A percentile compares a stretch with the other conserved stretches of the same genome.
These are phyloP conservation scores for Ettlia oleoabundans DNA, from an alignment of 139 green algal species.

Conservation along the genomic window DNA sequence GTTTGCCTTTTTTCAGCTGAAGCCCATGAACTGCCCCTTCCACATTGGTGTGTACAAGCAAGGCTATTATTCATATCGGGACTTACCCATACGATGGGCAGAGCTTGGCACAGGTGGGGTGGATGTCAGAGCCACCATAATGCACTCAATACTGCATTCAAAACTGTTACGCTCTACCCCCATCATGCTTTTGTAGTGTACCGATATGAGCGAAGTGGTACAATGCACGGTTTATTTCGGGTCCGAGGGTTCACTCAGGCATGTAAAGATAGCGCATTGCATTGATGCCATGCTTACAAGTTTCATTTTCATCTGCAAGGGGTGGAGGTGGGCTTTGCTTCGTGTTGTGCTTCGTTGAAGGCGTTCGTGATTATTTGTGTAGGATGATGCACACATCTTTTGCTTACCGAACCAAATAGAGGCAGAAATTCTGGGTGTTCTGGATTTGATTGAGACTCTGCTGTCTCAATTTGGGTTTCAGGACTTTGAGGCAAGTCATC, in stretches of 20 bases:
- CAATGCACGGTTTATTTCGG: conserved; percentile 97
- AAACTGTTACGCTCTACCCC: neutral
- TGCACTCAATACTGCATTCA: neutral
- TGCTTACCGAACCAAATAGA: conserved; percentile 93
- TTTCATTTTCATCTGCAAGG: neutral
- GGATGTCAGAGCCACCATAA: too few species aligned
- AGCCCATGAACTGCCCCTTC: conserved; percentile 99
- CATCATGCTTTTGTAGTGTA: conserved; percentile 74
- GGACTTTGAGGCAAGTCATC: conserved; percentile 86
- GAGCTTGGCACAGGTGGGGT: conserved; percentile 88
- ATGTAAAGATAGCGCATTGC: too few species aligned
- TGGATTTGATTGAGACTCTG: conserved; percentile 89
- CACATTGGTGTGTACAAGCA: conserved; percentile 95
- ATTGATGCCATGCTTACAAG: neutral
- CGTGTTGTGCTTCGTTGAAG: too few species aligned
- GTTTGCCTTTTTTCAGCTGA: conserved; percentile 55
- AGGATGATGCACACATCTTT: conserved; percentile 99
- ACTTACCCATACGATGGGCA: conserved; percentile 93
- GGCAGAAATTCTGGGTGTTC: conserved; percentile 84
- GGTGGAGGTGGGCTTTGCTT: too few species aligned
- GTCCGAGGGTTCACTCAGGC: conserved; percentile 96
- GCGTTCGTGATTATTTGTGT: too few species aligned
- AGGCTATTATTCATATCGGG: conserved; percentile 69
- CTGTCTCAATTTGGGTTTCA: conserved; percentile 93
- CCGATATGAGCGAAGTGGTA: conserved; percentile 93